phyloP scores from a whole-genome alignment of 2,329 filamentous ascomycete genomes.

The Fusarium duplospermum region DNA sequence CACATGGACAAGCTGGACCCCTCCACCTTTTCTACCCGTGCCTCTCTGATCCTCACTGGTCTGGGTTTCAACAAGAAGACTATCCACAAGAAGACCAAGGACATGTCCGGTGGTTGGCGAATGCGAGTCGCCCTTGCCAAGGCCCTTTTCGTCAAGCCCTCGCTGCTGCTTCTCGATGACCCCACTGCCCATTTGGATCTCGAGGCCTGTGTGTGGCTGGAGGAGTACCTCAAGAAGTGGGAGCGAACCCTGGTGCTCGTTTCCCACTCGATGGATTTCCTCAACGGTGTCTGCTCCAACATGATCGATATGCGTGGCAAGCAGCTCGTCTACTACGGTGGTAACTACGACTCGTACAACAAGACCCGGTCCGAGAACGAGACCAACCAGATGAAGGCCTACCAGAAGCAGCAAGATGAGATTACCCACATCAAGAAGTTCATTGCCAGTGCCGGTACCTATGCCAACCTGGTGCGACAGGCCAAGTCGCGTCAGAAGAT shows the following conservation, averaged over 20 bases:
- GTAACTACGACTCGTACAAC: constrained; percentile 98
- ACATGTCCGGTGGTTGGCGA: constrained; percentile 99
- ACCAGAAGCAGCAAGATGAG: constrained; percentile 98
- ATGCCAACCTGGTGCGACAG: constrained; percentile 98
- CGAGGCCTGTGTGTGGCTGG: constrained; percentile 99
- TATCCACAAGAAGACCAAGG: constrained; percentile 99
- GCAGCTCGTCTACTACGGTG: constrained; percentile 95
- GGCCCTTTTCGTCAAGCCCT: constrained; percentile 98
- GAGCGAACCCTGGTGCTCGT: constrained; percentile 96
- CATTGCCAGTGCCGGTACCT: constrained; percentile 99
- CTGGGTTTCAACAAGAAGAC: constrained; percentile 99
- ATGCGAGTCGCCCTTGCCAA: constrained; percentile 99
- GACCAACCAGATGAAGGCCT: constrained; percentile 98
- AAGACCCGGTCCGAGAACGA: constrained; percentile 97
- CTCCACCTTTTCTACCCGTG: constrained; percentile 94
- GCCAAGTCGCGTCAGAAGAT: constrained; percentile 99
- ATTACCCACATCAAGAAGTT: constrained; percentile 99
- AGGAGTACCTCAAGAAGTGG: constrained; percentile 99
- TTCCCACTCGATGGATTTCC: constrained; percentile 98
- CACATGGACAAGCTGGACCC: constrained; percentile 99
- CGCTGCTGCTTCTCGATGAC: constrained; percentile 94
- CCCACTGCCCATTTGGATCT: constrained; percentile 99
- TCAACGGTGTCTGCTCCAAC: constrained; percentile 97
- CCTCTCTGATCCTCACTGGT: constrained; percentile 96
- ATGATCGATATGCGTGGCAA: constrained; percentile 98